Evolutionary conservation across 768 basidiomycete genomes (phyloP).

Genomic region (Rubroboletus satanas): DNA sequence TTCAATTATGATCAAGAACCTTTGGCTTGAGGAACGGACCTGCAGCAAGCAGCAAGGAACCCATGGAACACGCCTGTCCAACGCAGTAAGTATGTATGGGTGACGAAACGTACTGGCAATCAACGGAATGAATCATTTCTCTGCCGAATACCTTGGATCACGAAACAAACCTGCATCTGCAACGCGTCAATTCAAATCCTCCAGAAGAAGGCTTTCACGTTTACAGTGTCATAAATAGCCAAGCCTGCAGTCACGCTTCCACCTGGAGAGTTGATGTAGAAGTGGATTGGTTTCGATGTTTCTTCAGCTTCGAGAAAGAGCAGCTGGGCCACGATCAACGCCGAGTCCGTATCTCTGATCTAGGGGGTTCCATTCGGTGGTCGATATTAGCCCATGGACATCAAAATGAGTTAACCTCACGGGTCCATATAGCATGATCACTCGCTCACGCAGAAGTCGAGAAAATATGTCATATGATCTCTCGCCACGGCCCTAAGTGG

Average conservation of each 20-base stretch:
- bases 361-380: constrained; percentile 30
- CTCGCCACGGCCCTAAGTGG: constrained; percentile 70
- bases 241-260: constrained; percentile 94
- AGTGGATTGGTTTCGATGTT: constrained; percentile 87
- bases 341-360: constrained; percentile 89
- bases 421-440: constrained; percentile 92
- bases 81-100: constrained; percentile 97
- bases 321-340: constrained; percentile 85
- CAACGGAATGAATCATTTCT: constrained; percentile 26
- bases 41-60: constrained; percentile 85
- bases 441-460: constrained; percentile 84
- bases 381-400: constrained; percentile 9
- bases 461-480: constrained; percentile 96
- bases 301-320: constrained; percentile 97
- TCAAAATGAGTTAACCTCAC: constrained; percentile 43
- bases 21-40: constrained; percentile 36
- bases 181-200: constrained; percentile 17
- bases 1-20: constrained; percentile 14
- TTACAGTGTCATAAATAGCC: constrained; percentile 95
- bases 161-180: constrained; percentile 65
- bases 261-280: constrained; percentile 97
- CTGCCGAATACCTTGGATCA: not conserved
- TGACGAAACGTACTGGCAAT: constrained; percentile 76
- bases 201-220: constrained; percentile 21
- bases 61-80: constrained; percentile 96